Conservation (phyloP, 2,329 filamentous ascomycete genomes). For the Cordyceps militaris region DNA sequence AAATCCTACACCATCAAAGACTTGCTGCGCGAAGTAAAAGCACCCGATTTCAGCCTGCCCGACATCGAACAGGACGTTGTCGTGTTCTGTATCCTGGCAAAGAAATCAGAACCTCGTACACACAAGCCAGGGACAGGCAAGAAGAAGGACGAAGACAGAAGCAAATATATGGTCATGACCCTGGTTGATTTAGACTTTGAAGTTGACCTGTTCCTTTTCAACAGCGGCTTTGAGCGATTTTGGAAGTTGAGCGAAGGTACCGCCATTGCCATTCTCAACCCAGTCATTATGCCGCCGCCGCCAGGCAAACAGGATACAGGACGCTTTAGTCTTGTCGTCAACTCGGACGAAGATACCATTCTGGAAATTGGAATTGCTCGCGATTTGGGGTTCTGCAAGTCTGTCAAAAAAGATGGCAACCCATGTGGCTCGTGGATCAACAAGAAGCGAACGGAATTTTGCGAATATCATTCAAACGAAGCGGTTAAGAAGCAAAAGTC, state of each 20-base stretch:
- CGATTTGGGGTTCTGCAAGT: conserved; percentile 84
- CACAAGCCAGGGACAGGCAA: conserved; percentile 42
- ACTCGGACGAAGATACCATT: conserved; percentile 79
- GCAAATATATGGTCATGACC: conserved; percentile 89
- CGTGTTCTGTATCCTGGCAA: conserved; percentile 78
- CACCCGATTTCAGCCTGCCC: conserved; percentile 74
- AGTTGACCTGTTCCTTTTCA: conserved; percentile 86
- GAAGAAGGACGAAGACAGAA: conserved; percentile 48
- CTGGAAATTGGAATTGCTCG: conserved; percentile 80
- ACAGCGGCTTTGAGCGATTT: conserved; percentile 81
- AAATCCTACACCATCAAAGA: conserved; percentile 73
- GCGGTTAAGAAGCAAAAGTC: conserved; percentile 62
- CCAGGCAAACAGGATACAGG: conserved; percentile 69
- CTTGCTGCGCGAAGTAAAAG: conserved; percentile 71
- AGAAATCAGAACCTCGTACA: conserved; percentile 72
- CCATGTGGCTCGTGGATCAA: conserved; percentile 82
- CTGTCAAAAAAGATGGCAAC: conserved; percentile 75
- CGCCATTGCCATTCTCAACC: conserved; percentile 85
- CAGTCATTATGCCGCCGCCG: conserved; percentile 80
- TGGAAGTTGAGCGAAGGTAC: conserved; percentile 94
- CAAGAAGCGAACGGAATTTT: conserved; percentile 78
- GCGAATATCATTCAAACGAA: conserved; percentile 85
- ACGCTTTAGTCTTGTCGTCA: conserved; percentile 77
- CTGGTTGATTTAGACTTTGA: conserved; percentile 87
- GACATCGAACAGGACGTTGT: conserved; percentile 83